A percentile compares a stretch with the other conserved stretches of the same genome.
phyloP scores from a whole-genome alignment of 768 basidiomycete species.

The Exsudoporus frostii region DNA sequence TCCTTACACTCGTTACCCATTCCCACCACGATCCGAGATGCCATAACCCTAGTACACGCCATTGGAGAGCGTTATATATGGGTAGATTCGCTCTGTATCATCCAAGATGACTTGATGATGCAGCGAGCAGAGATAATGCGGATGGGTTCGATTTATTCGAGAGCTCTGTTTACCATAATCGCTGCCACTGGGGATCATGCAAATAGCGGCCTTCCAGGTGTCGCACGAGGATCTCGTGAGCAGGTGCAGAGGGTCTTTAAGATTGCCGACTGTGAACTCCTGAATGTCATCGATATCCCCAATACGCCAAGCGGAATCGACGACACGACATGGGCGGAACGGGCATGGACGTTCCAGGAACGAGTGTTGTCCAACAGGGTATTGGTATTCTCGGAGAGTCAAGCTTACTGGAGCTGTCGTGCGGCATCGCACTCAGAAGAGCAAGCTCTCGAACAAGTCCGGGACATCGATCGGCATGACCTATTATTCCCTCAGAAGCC shows the following conservation, averaged over 20 bases:
- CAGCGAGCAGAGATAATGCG: slow-evolving; percentile 16
- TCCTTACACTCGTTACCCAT: slow-evolving; percentile 7
- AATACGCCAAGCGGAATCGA: not conserved
- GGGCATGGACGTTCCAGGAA: slow-evolving; percentile 23
- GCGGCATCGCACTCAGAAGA: slow-evolving; percentile 9
- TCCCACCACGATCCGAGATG: slow-evolving; percentile 23
- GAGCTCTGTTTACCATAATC: slow-evolving; percentile 18
- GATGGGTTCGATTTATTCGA: slow-evolving; percentile 23
- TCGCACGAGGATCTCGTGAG: slow-evolving; percentile 1
- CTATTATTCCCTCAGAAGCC: not conserved
- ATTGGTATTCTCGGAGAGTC: slow-evolving; percentile 15
- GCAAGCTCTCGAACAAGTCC: slow-evolving; percentile 7
- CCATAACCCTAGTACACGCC: slow-evolving; percentile 16
- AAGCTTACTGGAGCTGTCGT: slow-evolving; percentile 19
- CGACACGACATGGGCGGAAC: slow-evolving; percentile 7
- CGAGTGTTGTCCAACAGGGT: slow-evolving; percentile 14
- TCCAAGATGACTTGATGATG: slow-evolving; percentile 17
- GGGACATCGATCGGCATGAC: not conserved
- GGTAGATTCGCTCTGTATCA: slow-evolving; percentile 26
- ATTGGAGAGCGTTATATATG: slow-evolving; percentile 26
- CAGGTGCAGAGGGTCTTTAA: slow-evolving; percentile 8
- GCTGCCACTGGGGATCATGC: slow-evolving; percentile 14
- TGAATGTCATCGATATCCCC: slow-evolving; percentile 9
- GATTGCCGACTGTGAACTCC: slow-evolving; percentile 6
- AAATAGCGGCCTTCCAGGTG: slow-evolving; percentile 10